These are phyloP conservation scores for Erysimum cheiranthoides DNA, from an alignment of 345 rosid genomes.

Conservation along the genomic window DNA sequence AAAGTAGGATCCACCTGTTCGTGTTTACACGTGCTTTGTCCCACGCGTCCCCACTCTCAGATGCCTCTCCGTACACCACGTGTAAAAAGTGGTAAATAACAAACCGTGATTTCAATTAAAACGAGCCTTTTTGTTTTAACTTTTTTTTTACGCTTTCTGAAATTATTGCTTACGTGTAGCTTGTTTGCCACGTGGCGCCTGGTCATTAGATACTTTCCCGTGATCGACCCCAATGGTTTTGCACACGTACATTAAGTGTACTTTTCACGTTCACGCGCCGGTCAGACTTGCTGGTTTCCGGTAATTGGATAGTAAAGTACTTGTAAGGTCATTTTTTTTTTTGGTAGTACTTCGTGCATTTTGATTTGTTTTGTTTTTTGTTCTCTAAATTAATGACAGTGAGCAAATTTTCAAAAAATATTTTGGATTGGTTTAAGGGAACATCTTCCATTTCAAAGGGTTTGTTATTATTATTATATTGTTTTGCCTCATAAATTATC, in stretches of 20 bases:
- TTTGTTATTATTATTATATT: neutral
- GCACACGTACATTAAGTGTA: conserved; percentile 6
- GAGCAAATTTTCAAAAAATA: neutral
- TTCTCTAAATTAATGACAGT: neutral
- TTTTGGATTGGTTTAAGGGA: neutral
- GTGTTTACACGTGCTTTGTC: conserved; percentile 38
- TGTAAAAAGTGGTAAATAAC: neutral
- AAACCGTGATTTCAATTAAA: conserved; percentile 27
- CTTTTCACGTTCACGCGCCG: conserved; percentile 17
- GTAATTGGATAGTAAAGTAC: neutral
- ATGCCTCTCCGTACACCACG: conserved; percentile 14
- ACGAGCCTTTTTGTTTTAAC: neutral
- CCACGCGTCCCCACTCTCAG: conserved; percentile 34
- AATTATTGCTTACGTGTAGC: conserved; percentile 12
- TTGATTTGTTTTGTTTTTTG: neutral
- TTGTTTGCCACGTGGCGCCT: neutral
- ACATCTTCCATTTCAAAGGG: neutral
- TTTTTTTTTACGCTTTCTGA: neutral
- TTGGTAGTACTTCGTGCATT: neutral
- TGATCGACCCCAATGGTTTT: neutral
- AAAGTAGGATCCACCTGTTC: conserved; percentile 11
- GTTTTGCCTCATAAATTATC: neutral
- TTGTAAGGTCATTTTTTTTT: neutral
- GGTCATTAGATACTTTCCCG: conserved; percentile 3
- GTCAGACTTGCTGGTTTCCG: neutral